Base-by-base conservation (phyloP, 192 early-diverging fungal species). In the Backusella liffmaniae region DNA sequence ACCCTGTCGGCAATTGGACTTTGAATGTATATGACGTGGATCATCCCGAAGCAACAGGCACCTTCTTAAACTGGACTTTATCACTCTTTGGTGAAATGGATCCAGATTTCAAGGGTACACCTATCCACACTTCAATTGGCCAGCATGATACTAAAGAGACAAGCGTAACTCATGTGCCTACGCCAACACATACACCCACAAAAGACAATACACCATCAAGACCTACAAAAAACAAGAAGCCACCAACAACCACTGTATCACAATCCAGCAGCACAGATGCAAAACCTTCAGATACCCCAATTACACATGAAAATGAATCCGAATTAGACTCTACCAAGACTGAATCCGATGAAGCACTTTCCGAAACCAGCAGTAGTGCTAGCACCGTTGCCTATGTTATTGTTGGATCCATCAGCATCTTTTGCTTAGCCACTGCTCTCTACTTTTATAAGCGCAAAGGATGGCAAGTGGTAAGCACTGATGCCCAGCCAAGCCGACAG, bases 1-100 rank as follows among this genome's bases (percentile, higher is more conserved):
- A 90, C 35, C 93, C 94, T 16, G 77, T 91, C 1, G 96, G 96
- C 65, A 76, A 70, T 16, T 98, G 96, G 96, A 87, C 86, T 12
- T 80, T 94, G 76, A 82, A 84, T 9, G 89, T 94, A 37, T 88
- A 82, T 29, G 92, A 94, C 79, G 84, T 86, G 0, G 73, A 72
- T 18, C 80, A 89, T 76, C 80, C 86, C 13, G 74, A 80, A 16
- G 75, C 80, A 26, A 81, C 85, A 2, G 91, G 92, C 13, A 81
- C 67, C n/a, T 83, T 93, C 42, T 73, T 85, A n/a, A 76, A 87
- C 16, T 94, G 93, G 92, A 87, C 88, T 41, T 76, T 93, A 67
- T 86, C 85, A 5, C 65, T 91, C 7, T 90, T 70, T 79, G 77
- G 77, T 65, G 77, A 79, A 44, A 32, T 68, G 10, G 77, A 79